phyloP scores from a whole-genome alignment of 2,329 filamentous ascomycete species.

The Cladosporium sp. region DNA sequence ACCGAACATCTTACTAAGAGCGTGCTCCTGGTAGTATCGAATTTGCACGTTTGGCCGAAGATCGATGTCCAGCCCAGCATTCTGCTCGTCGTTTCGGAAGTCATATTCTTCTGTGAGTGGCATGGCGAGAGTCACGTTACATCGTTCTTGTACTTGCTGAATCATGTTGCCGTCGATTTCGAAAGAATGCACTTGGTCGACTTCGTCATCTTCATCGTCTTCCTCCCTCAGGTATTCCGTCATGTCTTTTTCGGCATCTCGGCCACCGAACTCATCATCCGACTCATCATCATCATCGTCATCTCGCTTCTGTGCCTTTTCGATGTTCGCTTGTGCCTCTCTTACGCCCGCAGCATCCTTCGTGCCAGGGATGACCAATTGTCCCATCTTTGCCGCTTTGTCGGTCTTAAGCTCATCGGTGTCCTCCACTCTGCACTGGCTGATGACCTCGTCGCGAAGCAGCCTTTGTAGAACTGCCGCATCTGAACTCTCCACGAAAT shows the following conservation, averaged over 20 bases:
- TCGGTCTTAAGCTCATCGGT: conserved; percentile 71
- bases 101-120: conserved; percentile 96
- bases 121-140: conserved; percentile 71
- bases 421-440: conserved; percentile 70
- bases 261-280: conserved; percentile 51
- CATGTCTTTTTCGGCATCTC: conserved; percentile 52
- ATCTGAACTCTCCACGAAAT: conserved; percentile 89
- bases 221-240: conserved; percentile 66
- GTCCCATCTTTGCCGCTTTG: conserved; percentile 79
- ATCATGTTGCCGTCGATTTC: conserved; percentile 80
- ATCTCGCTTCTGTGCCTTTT: conserved; percentile 39
- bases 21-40: conserved; percentile 93
- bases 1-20: conserved; percentile 98
- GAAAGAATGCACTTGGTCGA: conserved; percentile 87
- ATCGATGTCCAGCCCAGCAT: conserved; percentile 90
- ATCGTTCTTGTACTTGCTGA: conserved; percentile 83
- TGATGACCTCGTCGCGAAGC: conserved; percentile 79
- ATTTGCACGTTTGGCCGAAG: conserved; percentile 85
- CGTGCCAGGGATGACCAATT: conserved; percentile 88
- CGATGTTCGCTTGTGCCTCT: conserved; percentile 55
- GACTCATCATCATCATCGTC: conserved; percentile 47
- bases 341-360: conserved; percentile 86
- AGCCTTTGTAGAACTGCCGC: conserved; percentile 79
- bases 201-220: conserved; percentile 83
- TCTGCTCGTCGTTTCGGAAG: conserved; percentile 84